Base-by-base conservation (phyloP, 305 asterid species). In the Fraxinus dipetala region DNA sequence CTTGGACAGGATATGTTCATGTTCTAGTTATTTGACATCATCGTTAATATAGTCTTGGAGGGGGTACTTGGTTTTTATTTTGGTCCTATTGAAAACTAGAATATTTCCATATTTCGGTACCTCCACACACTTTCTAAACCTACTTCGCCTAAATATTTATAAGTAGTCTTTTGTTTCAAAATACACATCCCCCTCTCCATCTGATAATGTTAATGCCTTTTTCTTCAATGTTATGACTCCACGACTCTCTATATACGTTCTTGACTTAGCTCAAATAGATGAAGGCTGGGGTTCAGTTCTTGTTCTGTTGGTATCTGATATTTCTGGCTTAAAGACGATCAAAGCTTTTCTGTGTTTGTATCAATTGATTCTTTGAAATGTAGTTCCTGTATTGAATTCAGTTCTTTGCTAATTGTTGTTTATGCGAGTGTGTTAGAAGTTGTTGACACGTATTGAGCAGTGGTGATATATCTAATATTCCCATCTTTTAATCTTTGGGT, bases 401-500 rank as follows among this genome's bases (percentile, higher is more conserved):
- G 28, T 18, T 56, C 67, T 56, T 56, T 56, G 67, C 28, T 56
- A 45, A 9, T 48, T 48, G 28, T 59, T 80, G 26, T 78, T 32
- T 35, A 9, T 54, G 48, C 43, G 5, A 40, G 34, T 38, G 81
- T 54, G 45, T 75, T 38, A 59, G 77, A 65, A 73, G 77, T 28
- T 61, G 67, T 56, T 56, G 65, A 56, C 7, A 61, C 34, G 38
- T 82, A 18, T 78, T 2, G 38, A 70, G 16, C 1, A 10, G 43
- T 61, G 67, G 40, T 65, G 32, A 77, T 74, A 61, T 43, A 67
- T 70, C 73, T 87, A 45, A 81, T 35, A 38, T 77, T 79, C 61
- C 83, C 63, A 45, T 84, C 45, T 77, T 6, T n/a, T 51, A 51
- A 79, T 80, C 31, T 40, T 81, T 43, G 81, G 51, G 67, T 83